These are phyloP conservation scores for Yueomyces sp. DNA, from an alignment of 1,139 yeast genomes.

Conservation along the genomic window DNA sequence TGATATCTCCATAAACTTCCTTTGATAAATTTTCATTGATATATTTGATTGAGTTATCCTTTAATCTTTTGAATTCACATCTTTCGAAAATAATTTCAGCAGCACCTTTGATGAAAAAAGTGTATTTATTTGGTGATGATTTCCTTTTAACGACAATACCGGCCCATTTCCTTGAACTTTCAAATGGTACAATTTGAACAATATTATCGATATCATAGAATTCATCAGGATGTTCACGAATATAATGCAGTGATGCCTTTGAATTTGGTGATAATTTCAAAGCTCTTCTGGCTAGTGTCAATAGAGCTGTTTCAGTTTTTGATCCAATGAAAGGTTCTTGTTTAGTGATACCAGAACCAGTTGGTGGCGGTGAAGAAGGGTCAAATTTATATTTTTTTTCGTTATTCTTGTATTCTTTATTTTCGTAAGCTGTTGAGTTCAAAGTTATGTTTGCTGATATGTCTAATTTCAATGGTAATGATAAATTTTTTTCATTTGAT, in stretches of 20 bases:
- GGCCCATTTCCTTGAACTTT: slow-evolving; percentile 87
- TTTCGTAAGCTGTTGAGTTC: slow-evolving; percentile 87
- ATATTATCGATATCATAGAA: slow-evolving; percentile 27
- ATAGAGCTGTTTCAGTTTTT: slow-evolving; percentile 85
- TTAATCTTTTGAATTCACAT: slow-evolving; percentile 33
- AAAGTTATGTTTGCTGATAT: slow-evolving; percentile 52
- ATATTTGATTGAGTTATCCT: slow-evolving; percentile 24
- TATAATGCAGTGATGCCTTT: slow-evolving; percentile 20
- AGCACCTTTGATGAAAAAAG: slow-evolving; percentile 82
- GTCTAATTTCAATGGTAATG: slow-evolving; percentile 26
- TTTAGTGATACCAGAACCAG: background rate
- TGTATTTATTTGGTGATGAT: slow-evolving; percentile 30
- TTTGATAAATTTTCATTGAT: slow-evolving; percentile 19
- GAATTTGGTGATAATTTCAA: slow-evolving; percentile 31
- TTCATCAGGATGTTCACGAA: slow-evolving; percentile 26
- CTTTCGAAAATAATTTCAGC: slow-evolving; percentile 70
- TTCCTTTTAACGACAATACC: slow-evolving; percentile 50
- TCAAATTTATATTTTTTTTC: background rate
- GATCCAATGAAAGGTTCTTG: slow-evolving; percentile 72
- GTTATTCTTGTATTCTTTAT: slow-evolving; percentile 24
- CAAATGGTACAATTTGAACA: slow-evolving; percentile 77
- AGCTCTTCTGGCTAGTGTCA: slow-evolving; percentile 50
- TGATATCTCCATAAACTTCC: slow-evolving; percentile 35
- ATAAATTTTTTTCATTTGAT: slow-evolving; percentile 11
- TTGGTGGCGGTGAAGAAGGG: background rate